Evolutionary conservation across 2,329 filamentous ascomycete species (phyloP).

Genomic region (Coniochaeta prunicola): DNA sequence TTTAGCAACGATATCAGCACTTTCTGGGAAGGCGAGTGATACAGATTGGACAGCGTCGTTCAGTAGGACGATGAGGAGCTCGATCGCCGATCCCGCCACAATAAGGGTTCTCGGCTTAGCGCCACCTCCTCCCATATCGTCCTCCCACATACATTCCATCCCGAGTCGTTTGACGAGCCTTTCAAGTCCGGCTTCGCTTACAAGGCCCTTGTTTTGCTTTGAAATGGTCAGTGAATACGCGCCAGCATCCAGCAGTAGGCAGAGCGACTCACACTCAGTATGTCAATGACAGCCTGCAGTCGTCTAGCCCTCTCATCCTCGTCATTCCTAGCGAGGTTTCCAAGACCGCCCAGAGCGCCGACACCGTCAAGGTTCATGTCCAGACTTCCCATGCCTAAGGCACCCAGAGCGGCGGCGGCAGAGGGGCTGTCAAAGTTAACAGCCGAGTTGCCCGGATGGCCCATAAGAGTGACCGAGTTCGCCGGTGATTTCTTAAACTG

Average conservation of each 20-base stretch:
- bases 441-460: slow-evolving; percentile 34
- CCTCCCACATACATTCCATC: slow-evolving; percentile 57
- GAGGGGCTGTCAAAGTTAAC: slow-evolving; percentile 59
- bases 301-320: slow-evolving; percentile 46
- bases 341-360: slow-evolving; percentile 34
- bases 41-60: slow-evolving; percentile 57
- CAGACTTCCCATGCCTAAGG: slow-evolving; percentile 42
- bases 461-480: slow-evolving; percentile 39
- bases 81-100: slow-evolving; percentile 54
- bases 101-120: slow-evolving; percentile 48
- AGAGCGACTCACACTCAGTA: slow-evolving; percentile 36
- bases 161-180: slow-evolving; percentile 60
- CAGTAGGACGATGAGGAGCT: slow-evolving; percentile 53
- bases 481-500: slow-evolving; percentile 58
- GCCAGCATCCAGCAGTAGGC: slow-evolving; percentile 21
- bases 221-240: slow-evolving; percentile 17
- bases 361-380: slow-evolving; percentile 48
- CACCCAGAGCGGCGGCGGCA: slow-evolving; percentile 54
- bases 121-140: slow-evolving; percentile 36
- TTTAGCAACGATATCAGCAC: slow-evolving; percentile 48
- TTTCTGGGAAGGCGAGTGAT: slow-evolving; percentile 55
- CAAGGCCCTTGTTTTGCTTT: slow-evolving; percentile 46
- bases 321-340: slow-evolving; percentile 27
- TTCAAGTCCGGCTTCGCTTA: slow-evolving; percentile 70
- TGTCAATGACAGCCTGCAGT: slow-evolving; percentile 42